Evolutionary conservation across 176 grass and related monocot species (phyloP), one percentile per base, ranked within the genome.

Genomic region (Triticum timopheevii): DNA sequence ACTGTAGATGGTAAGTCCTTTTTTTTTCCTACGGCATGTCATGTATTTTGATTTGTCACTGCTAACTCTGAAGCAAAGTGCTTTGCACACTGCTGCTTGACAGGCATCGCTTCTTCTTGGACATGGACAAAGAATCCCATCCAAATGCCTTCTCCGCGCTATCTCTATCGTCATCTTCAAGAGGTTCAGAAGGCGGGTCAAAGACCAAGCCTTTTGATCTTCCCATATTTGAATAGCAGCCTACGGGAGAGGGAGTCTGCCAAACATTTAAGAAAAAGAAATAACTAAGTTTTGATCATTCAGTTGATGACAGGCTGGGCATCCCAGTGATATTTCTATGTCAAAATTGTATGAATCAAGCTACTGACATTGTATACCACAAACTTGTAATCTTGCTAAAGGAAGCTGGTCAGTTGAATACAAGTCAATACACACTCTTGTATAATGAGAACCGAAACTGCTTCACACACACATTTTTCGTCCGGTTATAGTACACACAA

Each of bases 101-200:
- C 33, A 96, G 96, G 93, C 96, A 96, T 80, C 92, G 93, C 10
- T 88, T 94, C 56, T 98, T 98, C 85, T 78, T 94, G 63, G 86
- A 85, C 80, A 96, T 98, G 92, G 92, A 89, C 34, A 92, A 92
- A 88, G 92, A 95, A 15, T 88, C 22, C 24, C 45, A 83, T 13
- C 30, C 76, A 74, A 93, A 94, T 71, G 38, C 81, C 17, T 79
- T 93, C 15, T 6, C 77, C 4, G 61, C 72, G 4, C 58, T 92
- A 22, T 86, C 65, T 1, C 12, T 90, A 9, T 79, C 85, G 0
- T 78, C 91, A 25, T 91, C 89, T 1, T 90, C 59, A 31, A 75
- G n/a, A 20, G 74, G 70, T 4, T 20, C 24, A 17, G 86, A 73
- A 68, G 67, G 62, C 25, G 0, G 19, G 34, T 87, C 39, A 25